Percentiles rank a stretch among this genome's conserved stretches.
Evolutionary conservation across 495 filamentous ascomycete genomes (phyloP).

Genomic region (Tuber calosporum): DNA sequence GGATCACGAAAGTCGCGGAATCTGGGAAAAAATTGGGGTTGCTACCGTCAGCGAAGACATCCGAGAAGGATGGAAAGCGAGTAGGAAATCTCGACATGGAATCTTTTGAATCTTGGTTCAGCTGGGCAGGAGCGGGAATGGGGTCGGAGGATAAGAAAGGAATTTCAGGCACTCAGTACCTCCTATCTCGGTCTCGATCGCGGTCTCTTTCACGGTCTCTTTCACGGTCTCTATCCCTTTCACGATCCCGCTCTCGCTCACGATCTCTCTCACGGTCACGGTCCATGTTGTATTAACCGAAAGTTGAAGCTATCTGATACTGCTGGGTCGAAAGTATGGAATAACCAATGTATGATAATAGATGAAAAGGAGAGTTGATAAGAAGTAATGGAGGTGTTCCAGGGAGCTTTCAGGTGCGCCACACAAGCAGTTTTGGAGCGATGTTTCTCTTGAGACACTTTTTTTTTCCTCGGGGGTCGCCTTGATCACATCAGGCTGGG

Average conservation of each 20-base stretch:
- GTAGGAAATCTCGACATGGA: constrained; percentile 14
- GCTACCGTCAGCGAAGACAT: constrained; percentile 13
- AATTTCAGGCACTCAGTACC: constrained; percentile 22
- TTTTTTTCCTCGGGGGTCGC: not conserved
- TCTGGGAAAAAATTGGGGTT: constrained; percentile 10
- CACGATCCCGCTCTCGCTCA: constrained; percentile 22
- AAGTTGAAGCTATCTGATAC: not conserved
- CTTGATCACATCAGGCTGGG: not conserved
- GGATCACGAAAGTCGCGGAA: constrained; percentile 36
- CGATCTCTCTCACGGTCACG: constrained; percentile 29
- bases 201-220: constrained; percentile 38
- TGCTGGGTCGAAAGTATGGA: not conserved
- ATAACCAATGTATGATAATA: not conserved
- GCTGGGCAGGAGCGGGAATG: constrained; percentile 15
- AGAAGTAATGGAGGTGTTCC: not conserved
- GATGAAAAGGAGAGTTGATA: not conserved
- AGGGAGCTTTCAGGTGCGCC: not conserved
- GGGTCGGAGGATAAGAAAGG: constrained; percentile 12
- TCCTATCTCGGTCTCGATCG: constrained; percentile 30
- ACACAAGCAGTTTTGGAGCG: not conserved
- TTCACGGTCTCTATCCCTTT: constrained; percentile 37
- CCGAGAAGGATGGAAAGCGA: not conserved
- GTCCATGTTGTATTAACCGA: constrained; percentile 18
- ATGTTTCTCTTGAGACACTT: not conserved
- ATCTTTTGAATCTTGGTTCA: constrained; percentile 11